phyloP scores from a whole-genome alignment of 2,329 filamentous ascomycete genomes.

The Fusarium bactridioides region DNA sequence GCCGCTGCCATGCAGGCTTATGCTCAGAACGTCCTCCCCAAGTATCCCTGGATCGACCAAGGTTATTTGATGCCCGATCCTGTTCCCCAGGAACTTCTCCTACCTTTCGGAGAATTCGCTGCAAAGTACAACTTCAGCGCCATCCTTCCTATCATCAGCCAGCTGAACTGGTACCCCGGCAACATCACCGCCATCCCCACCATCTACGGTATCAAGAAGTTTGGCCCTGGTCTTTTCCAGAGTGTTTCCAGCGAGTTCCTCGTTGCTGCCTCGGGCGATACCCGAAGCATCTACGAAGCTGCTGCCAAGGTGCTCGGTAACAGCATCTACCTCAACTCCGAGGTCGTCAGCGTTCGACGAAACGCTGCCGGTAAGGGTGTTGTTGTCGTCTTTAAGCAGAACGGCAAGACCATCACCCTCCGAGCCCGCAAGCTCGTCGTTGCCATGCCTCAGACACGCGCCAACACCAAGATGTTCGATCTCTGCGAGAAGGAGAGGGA shows the following conservation, averaged over 20 bases:
- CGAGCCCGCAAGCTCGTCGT: constrained; percentile 28
- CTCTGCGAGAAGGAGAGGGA: background rate
- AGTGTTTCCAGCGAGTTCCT: constrained; percentile 10
- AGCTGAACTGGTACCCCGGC: constrained; percentile 33
- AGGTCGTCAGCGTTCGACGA: background rate
- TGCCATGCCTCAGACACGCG: constrained; percentile 25
- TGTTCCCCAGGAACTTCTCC: constrained; percentile 24
- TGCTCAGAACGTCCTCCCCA: constrained; percentile 11
- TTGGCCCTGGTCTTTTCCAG: constrained; percentile 21
- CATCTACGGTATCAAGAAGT: constrained; percentile 31
- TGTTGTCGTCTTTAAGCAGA: background rate
- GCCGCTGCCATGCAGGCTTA: constrained; percentile 12
- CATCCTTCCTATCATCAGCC: constrained; percentile 9
- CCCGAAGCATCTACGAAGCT: constrained; percentile 17
- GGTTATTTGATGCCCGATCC: constrained; percentile 27
- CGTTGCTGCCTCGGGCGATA: constrained; percentile 14
- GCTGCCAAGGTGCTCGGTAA: background rate
- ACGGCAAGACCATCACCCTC: background rate
- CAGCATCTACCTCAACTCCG: constrained; percentile 12
- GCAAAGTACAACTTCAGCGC: constrained; percentile 22
- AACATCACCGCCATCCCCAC: constrained; percentile 22
- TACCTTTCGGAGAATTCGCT: constrained; percentile 31
- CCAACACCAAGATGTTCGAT: constrained; percentile 14
- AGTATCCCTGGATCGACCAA: constrained; percentile 34
- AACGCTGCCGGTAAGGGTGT: background rate